Evolutionary conservation across 306 rosid species (phyloP).

Genomic region (Lotus japonicus): DNA sequence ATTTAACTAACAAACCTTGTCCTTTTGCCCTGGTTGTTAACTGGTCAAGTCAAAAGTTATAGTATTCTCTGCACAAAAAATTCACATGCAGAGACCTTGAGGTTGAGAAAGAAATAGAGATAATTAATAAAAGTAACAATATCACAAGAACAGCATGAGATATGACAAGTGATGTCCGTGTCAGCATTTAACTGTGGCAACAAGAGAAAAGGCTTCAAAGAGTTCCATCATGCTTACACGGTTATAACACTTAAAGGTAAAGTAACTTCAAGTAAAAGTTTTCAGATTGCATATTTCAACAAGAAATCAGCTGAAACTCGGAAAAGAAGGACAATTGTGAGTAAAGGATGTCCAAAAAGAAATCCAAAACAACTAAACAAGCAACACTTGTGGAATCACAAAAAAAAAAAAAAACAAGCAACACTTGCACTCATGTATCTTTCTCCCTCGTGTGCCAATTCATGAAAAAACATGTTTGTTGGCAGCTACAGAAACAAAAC

Average conservation of each 20-base stretch:
- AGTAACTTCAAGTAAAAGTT: conserved; percentile 30
- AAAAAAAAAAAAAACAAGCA: no score
- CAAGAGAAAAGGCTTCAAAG: conserved; percentile 31
- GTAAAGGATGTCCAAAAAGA: conserved; percentile 44
- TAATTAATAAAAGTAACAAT: conserved; percentile 26
- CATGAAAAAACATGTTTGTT: not conserved
- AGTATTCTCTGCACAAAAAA: conserved; percentile 46
- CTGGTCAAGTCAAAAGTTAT: conserved; percentile 37
- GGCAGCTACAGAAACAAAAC: not conserved
- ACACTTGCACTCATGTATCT: not conserved
- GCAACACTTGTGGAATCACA: conserved; percentile 39
- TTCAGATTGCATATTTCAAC: conserved; percentile 14
- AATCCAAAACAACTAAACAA: conserved; percentile 29
- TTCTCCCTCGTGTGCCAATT: conserved; percentile 7
- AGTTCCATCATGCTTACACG: conserved; percentile 27
- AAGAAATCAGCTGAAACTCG: conserved; percentile 21
- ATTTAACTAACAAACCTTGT: conserved; percentile 45
- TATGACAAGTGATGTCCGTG: conserved; percentile 40
- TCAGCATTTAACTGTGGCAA: conserved; percentile 30
- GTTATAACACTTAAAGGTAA: conserved; percentile 22
- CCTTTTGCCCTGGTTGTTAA: conserved; percentile 35
- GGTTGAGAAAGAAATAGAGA: conserved; percentile 25
- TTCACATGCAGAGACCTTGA: conserved; percentile 28
- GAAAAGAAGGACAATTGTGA: conserved; percentile 26
- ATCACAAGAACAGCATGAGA: conserved; percentile 76